A percentile compares a stretch with the other conserved stretches of the same genome.
These are phyloP conservation scores for Elsinoe australis DNA, from an alignment of 2,329 filamentous ascomycete genomes.

Conservation along the genomic window DNA sequence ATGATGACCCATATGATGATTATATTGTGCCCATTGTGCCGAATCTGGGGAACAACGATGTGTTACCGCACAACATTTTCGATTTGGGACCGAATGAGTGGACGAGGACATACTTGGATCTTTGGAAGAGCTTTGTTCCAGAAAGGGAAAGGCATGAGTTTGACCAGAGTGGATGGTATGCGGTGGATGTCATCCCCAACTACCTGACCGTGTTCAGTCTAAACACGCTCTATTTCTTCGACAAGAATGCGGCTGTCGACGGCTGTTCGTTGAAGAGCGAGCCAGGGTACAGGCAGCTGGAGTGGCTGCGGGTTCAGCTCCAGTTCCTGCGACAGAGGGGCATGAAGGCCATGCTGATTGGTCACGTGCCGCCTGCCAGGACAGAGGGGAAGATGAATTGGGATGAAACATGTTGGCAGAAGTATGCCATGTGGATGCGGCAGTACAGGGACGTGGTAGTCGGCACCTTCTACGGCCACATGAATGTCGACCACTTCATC, in stretches of 20 bases:
- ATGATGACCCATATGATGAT: constrained; percentile 46
- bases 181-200: constrained; percentile 79
- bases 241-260: constrained; percentile 86
- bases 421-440: constrained; percentile 82
- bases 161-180: constrained; percentile 89
- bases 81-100: constrained; percentile 76
- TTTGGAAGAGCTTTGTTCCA: constrained; percentile 84
- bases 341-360: constrained; percentile 91
- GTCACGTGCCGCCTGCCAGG: constrained; percentile 86
- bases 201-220: constrained; percentile 84
- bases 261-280: constrained; percentile 72
- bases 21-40: constrained; percentile 75
- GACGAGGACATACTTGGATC: constrained; percentile 65
- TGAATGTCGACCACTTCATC: constrained; percentile 98
- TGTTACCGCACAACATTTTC: constrained; percentile 94
- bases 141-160: constrained; percentile 89
- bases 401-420: constrained; percentile 98
- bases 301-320: constrained; percentile 88
- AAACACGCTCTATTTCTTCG: constrained; percentile 95
- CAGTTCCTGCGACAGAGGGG: constrained; percentile 71
- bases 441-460: constrained; percentile 88
- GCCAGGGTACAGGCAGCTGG: constrained; percentile 88
- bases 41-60: constrained; percentile 94
- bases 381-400: constrained; percentile 78
- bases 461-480: constrained; percentile 76